Conservation (phyloP, 148 eudicot species). For the Drosera capensis region DNA sequence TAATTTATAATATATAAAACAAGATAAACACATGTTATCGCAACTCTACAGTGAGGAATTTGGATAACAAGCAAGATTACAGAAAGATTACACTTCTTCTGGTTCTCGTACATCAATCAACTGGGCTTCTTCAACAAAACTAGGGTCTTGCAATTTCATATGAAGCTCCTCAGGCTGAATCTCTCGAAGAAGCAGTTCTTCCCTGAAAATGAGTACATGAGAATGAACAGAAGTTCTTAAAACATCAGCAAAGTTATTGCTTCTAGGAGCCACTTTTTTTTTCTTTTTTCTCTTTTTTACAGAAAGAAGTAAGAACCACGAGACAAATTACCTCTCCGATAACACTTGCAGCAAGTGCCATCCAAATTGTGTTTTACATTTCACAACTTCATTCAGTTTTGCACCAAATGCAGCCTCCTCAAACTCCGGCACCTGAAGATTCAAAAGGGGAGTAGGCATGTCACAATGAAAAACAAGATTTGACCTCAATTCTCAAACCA, state of each 20-base stretch:
- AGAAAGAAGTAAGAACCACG: no score
- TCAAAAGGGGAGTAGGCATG: not conserved
- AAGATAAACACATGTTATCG: not conserved
- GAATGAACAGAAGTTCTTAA: no score
- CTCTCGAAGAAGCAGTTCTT: conserved; percentile 49
- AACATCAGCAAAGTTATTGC: conserved; percentile 4
- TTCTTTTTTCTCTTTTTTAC: no score
- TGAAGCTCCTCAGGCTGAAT: conserved; percentile 68
- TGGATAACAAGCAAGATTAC: not conserved
- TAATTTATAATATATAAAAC: no score
- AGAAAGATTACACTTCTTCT: conserved; percentile 63
- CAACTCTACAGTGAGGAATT: not conserved
- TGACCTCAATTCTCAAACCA: no score
- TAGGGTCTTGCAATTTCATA: conserved; percentile 50
- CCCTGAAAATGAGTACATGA: no score
- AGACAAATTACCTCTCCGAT: conserved; percentile 57
- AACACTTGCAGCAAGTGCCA: conserved; percentile 94
- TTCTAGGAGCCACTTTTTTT: no score
- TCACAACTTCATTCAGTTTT: conserved; percentile 50
- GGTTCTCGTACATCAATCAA: conserved; percentile 96
- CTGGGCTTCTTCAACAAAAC: conserved; percentile 57
- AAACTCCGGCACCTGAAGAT: conserved; percentile 69
- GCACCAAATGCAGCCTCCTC: conserved; percentile 96
- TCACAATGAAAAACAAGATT: not conserved
- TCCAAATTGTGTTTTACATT: conserved; percentile 83